Conservation (phyloP, 768 basidiomycete species). For the Amanita exitialis region DNA sequence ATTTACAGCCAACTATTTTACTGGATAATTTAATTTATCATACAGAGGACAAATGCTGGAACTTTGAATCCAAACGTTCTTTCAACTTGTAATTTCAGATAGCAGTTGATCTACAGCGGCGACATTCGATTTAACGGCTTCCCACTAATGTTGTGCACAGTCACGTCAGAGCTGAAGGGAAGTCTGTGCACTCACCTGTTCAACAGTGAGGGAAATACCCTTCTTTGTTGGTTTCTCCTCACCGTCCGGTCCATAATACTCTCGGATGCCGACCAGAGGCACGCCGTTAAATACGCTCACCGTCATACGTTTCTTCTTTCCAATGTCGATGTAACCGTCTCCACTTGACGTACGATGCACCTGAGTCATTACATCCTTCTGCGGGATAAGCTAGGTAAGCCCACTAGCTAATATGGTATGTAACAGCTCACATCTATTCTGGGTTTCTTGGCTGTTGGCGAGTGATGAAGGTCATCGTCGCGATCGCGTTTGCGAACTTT, state of each 20-base stretch:
- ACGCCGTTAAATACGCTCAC: slow-evolving; percentile 42
- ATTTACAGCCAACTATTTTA: too few species aligned
- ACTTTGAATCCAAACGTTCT: too few species aligned
- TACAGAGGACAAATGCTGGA: too few species aligned
- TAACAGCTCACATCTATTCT: neutral
- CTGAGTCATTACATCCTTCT: neutral
- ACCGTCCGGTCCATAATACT: slow-evolving; percentile 47
- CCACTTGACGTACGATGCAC: slow-evolving; percentile 12
- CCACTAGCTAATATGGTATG: neutral
- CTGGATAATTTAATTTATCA: too few species aligned
- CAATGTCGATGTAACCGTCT: slow-evolving; percentile 56
- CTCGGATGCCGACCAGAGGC: slow-evolving; percentile 59
- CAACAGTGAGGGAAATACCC: slow-evolving; percentile 55
- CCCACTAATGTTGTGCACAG: slow-evolving; percentile 34
- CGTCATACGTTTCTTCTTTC: slow-evolving; percentile 62
- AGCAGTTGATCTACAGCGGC: slow-evolving; percentile 45
- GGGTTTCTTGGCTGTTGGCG: slow-evolving; percentile 3
- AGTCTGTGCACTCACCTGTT: slow-evolving; percentile 39
- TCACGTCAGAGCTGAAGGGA: neutral
- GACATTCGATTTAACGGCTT: slow-evolving; percentile 34
- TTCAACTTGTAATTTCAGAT: slow-evolving; percentile 23
- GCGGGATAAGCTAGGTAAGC: neutral
- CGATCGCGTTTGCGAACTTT: slow-evolving; percentile 7
- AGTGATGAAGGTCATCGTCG: neutral
- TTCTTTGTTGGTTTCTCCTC: slow-evolving; percentile 75